These are phyloP conservation scores for Babesia bovis DNA, from an alignment of 169 alveolate genomes.

Conservation along the genomic window DNA sequence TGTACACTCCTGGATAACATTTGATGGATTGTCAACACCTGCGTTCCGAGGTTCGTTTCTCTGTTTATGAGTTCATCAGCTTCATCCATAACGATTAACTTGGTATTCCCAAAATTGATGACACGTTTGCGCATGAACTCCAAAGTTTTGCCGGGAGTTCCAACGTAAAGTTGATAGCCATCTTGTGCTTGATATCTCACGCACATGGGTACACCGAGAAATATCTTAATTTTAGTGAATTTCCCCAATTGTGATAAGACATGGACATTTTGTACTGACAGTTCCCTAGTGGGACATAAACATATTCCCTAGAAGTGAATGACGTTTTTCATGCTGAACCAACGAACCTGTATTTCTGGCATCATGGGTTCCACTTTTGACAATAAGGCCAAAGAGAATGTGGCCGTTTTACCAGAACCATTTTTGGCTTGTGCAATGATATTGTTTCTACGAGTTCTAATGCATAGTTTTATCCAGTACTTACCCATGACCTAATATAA, in stretches of 20 bases:
- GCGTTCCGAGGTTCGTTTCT: slow-evolving; percentile 86
- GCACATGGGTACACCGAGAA: slow-evolving; percentile 87
- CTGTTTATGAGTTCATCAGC: slow-evolving; percentile 94
- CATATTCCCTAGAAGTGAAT: slow-evolving; percentile 83
- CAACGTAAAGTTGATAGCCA: slow-evolving; percentile 90
- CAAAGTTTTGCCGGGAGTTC: slow-evolving; percentile 97
- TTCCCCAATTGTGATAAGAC: slow-evolving; percentile 90
- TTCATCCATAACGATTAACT: slow-evolving; percentile 92
- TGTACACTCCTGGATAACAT: slow-evolving; percentile 80
- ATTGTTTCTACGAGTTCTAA: slow-evolving; percentile 59
- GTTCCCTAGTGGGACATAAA: slow-evolving; percentile 96
- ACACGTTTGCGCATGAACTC: slow-evolving; percentile 90
- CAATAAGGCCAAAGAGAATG: slow-evolving; percentile 92
- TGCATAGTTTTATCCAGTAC: not conserved
- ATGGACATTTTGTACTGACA: slow-evolving; percentile 90
- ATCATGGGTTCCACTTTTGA: slow-evolving; percentile 82
- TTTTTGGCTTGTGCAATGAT: slow-evolving; percentile 94
- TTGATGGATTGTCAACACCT: slow-evolving; percentile 82
- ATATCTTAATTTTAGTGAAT: slow-evolving; percentile 81
- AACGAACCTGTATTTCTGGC: slow-evolving; percentile 64
- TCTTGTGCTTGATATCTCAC: slow-evolving; percentile 70
- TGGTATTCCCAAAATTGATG: slow-evolving; percentile 70
- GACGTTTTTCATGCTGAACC: not conserved
- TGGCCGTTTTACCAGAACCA: slow-evolving; percentile 98
- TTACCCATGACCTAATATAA: slow-evolving; percentile 62